Conservation (phyloP, 1,284 basidiomycete genomes). For the Pascua sp. region DNA sequence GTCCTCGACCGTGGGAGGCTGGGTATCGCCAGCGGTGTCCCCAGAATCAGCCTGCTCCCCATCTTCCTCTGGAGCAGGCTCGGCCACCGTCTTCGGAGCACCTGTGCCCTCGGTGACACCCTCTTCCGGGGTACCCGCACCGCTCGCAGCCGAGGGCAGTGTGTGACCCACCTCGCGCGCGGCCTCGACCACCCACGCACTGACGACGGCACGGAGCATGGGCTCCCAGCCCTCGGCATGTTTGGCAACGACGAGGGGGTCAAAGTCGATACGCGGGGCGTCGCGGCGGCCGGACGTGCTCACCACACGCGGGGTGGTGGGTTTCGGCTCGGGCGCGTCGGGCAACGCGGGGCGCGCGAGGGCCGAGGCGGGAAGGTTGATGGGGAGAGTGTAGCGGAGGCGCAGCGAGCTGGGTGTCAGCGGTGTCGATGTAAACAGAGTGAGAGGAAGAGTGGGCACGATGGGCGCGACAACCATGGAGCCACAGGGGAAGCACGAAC, state of each 20-base stretch:
- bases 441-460: no score
- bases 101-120: no score
- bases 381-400: conserved; percentile 41
- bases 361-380: conserved; percentile 24
- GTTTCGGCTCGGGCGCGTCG: conserved; percentile 11
- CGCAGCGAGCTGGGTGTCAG: conserved; percentile 35
- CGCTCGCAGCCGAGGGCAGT: no score
- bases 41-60: no score
- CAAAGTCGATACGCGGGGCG: conserved; percentile 30
- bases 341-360: not conserved
- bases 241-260: conserved; percentile 43
- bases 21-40: no score
- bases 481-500: no score
- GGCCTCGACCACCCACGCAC: conserved; percentile 35
- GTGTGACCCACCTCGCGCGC: conserved; percentile 22
- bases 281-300: not conserved
- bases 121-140: no score
- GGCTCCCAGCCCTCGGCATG: conserved; percentile 34
- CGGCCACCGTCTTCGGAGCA: no score
- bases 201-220: conserved; percentile 28
- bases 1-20: no score
- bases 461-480: no score
- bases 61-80: no score
- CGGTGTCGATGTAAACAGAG: no score
- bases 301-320: not conserved